Conservation (phyloP, 2,329 filamentous ascomycete genomes). For the Epichloe sibirici region DNA sequence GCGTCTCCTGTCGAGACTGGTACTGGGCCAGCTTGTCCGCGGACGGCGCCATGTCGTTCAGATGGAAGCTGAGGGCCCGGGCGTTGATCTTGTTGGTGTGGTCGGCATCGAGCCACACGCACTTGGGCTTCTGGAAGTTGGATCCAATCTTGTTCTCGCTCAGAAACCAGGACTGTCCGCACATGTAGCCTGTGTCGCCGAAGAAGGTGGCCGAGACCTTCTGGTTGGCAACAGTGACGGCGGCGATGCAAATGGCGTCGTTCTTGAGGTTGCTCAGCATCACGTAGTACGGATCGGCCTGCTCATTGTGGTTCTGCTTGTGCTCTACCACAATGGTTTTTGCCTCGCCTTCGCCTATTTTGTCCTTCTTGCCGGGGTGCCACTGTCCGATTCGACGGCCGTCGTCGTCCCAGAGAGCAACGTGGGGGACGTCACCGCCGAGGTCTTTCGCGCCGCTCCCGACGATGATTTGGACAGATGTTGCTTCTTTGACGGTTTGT, state of each 20-base stretch:
- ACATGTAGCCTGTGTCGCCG: conserved; percentile 12
- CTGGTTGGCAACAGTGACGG: conserved; percentile 10
- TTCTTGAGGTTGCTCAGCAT: conserved; percentile 11
- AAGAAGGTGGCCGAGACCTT: conserved; percentile 7
- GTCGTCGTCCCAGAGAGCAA: conserved; percentile 11
- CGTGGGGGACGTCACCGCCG: conserved; percentile 7
- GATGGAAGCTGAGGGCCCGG: conserved; percentile 12
- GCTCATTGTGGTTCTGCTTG: conserved; percentile 4
- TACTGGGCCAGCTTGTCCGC: conserved; percentile 8
- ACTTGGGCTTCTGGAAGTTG: conserved; percentile 8
- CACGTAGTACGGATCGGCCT: conserved; percentile 8
- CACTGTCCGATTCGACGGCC: conserved; percentile 9
- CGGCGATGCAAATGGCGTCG: conserved; percentile 13
- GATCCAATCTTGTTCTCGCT: conserved; percentile 9
- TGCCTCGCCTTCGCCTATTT: background rate
- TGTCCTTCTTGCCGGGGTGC: conserved; percentile 2
- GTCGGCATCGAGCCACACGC: conserved; percentile 15
- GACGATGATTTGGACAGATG: background rate
- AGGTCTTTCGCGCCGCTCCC: background rate
- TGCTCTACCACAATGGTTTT: conserved; percentile 5
- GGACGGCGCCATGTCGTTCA: conserved; percentile 10
- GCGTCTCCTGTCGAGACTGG: conserved; percentile 6
- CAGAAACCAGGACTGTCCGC: conserved; percentile 13
- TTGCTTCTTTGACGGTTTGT: background rate
- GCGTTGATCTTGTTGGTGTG: conserved; percentile 10